A percentile compares a stretch with the other conserved stretches of the same genome.
Evolutionary conservation across 345 rosid species (phyloP).

Genomic region (Gossypium thurberi): DNA sequence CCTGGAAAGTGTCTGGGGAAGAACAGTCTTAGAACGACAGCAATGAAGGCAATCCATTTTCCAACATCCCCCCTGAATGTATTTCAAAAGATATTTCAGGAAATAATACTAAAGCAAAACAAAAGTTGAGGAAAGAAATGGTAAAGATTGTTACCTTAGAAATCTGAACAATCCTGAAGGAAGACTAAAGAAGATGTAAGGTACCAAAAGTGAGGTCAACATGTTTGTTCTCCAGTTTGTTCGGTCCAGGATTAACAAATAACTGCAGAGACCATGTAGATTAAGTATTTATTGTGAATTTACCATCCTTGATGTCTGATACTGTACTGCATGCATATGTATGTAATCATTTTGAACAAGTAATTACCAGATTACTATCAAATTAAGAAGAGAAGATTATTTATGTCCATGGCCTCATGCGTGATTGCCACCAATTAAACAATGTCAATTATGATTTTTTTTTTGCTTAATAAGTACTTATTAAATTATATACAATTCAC

Average conservation of each 20-base stretch:
- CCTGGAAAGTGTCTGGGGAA: conserved; percentile 77
- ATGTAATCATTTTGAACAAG: too few relatives aligned
- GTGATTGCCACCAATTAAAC: too few relatives aligned
- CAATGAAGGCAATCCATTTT: conserved; percentile 78
- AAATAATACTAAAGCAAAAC: not conserved
- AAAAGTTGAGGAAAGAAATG: not conserved
- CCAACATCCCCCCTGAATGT: conserved; percentile 69
- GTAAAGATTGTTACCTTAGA: conserved; percentile 46
- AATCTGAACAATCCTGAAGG: conserved; percentile 58
- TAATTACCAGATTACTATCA: too few relatives aligned
- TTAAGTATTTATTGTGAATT: not conserved
- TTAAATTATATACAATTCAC: too few relatives aligned
- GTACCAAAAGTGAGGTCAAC: conserved; percentile 75
- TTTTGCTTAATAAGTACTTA: too few relatives aligned
- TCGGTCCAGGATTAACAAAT: conserved; percentile 79
- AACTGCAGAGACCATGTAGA: conserved; percentile 31
- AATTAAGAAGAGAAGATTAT: too few relatives aligned
- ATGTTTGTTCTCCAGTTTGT: conserved; percentile 96
- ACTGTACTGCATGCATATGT: not conserved
- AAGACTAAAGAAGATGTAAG: conserved; percentile 83
- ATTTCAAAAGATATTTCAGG: not conserved
- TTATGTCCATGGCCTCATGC: too few relatives aligned
- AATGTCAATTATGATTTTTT: too few relatives aligned
- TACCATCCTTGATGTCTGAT: not conserved
- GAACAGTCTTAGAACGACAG: conserved; percentile 70